Conservation (phyloP, 1,139 yeast genomes). For the Fermentozyma sake region DNA sequence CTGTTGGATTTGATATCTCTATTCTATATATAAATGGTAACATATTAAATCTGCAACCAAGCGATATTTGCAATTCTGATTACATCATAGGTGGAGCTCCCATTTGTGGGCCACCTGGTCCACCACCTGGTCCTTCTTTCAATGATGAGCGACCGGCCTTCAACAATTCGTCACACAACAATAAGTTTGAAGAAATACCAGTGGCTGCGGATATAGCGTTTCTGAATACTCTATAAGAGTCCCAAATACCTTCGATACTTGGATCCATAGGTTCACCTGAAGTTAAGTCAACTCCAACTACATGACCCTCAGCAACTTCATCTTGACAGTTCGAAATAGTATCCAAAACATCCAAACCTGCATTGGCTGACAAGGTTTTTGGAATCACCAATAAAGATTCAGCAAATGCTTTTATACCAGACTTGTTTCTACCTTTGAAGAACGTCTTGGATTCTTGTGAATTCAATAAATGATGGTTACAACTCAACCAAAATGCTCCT, state of each 20-base stretch:
- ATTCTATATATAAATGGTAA: too few relatives aligned
- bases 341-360: constrained; percentile 91
- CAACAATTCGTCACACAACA: constrained; percentile 91
- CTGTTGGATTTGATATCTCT: too few relatives aligned
- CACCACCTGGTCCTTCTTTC: constrained; percentile 45
- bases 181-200: constrained; percentile 88
- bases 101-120: constrained; percentile 9
- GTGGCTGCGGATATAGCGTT: constrained; percentile 91
- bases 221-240: constrained; percentile 87
- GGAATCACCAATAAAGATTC: constrained; percentile 90
- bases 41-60: too few relatives aligned
- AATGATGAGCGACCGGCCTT: constrained; percentile 94
- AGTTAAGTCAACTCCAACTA: constrained; percentile 85
- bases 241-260: constrained; percentile 92
- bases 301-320: constrained; percentile 75
- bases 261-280: constrained; percentile 98
- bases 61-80: constrained; percentile 2
- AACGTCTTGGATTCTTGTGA: constrained; percentile 51
- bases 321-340: constrained; percentile 88
- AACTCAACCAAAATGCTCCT: constrained; percentile 89
- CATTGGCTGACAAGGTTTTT: constrained; percentile 86
- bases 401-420: constrained; percentile 90
- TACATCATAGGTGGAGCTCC: constrained; percentile 16
- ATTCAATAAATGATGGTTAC: constrained; percentile 60
- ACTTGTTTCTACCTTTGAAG: constrained; percentile 81